Evolutionary conservation across 805 yeast species (phyloP).

Genomic region (Wickerhamiella domercqiae): DNA sequence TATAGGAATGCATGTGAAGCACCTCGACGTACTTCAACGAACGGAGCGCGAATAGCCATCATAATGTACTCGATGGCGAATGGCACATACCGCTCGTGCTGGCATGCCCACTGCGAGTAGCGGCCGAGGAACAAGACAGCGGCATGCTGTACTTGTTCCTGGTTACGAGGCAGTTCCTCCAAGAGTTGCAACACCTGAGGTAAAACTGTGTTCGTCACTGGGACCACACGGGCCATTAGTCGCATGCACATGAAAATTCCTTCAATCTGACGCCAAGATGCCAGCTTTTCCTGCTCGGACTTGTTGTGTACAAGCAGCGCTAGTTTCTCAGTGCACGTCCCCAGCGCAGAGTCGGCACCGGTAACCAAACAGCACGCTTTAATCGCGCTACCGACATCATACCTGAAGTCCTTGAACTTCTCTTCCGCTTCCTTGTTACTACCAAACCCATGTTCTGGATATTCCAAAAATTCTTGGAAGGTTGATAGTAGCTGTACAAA

Average conservation of each 20-base stretch:
- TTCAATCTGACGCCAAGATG: conserved; percentile 69
- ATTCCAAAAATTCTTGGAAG: conserved; percentile 54
- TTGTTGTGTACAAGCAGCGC: neutral
- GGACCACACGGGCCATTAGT: conserved; percentile 86
- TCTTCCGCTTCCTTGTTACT: conserved; percentile 73
- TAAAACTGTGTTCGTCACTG: conserved; percentile 45
- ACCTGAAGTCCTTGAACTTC: conserved; percentile 82
- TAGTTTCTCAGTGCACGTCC: conserved; percentile 6
- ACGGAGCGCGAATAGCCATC: conserved; percentile 41
- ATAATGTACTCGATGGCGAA: conserved; percentile 73
- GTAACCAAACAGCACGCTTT: conserved; percentile 89
- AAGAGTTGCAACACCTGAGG: conserved; percentile 63
- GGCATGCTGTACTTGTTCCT: conserved; percentile 76
- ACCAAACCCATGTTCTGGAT: conserved; percentile 48
- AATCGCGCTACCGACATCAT: conserved; percentile 94
- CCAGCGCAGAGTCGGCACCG: conserved; percentile 57
- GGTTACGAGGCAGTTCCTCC: conserved; percentile 55
- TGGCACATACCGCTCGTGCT: conserved; percentile 70
- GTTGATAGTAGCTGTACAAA: conserved; percentile 44
- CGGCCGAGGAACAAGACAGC: conserved; percentile 90
- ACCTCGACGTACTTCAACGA: conserved; percentile 50
- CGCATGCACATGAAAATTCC: conserved; percentile 81
- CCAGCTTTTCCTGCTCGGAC: neutral
- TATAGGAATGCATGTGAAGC: conserved; percentile 89
- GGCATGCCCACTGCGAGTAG: conserved; percentile 87